These are phyloP conservation scores for Acacia acuminata DNA, from an alignment of 306 rosid genomes.

Conservation along the genomic window DNA sequence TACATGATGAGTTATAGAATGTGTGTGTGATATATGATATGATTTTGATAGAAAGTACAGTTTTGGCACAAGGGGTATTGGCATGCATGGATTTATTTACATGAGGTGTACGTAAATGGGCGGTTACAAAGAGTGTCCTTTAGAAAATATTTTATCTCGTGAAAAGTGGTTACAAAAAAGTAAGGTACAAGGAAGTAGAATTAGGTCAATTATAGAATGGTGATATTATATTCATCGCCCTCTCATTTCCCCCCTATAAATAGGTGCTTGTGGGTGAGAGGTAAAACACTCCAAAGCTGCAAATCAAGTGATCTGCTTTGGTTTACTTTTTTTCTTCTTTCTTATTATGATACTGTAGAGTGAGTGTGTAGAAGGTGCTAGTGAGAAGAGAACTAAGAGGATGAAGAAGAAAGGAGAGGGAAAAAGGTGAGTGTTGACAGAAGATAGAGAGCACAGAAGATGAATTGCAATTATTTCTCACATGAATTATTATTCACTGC, in stretches of 20 bases:
- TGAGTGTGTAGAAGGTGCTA: not conserved
- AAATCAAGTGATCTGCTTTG: not conserved
- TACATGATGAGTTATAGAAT: not conserved
- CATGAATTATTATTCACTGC: conserved; percentile 28
- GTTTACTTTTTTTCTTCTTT: not conserved
- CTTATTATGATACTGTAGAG: not conserved
- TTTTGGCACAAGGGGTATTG: conserved; percentile 8
- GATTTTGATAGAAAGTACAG: not conserved
- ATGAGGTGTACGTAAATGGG: conserved; percentile 38
- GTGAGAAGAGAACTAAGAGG: not conserved
- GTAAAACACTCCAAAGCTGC: conserved; percentile 29
- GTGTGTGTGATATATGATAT: not conserved
- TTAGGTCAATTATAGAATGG: not conserved
- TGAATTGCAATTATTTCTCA: conserved; percentile 35
- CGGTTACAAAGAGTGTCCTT: conserved; percentile 45
- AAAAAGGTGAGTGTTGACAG: conserved; percentile 71
- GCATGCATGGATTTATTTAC: conserved; percentile 48
- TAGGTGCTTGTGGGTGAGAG: conserved; percentile 32
- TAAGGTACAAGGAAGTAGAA: conserved; percentile 35
- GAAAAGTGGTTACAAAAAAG: conserved; percentile 58
- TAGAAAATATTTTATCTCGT: conserved; percentile 49
- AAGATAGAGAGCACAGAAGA: conserved; percentile 99
- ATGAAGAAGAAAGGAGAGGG: not conserved
- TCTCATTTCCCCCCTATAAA: conserved; percentile 57
- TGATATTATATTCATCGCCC: conserved; percentile 11